A percentile compares a stretch with the other conserved stretches of the same genome.
Evolutionary conservation across 495 filamentous ascomycete species (phyloP).

Genomic region (Cairneyella variabilis): DNA sequence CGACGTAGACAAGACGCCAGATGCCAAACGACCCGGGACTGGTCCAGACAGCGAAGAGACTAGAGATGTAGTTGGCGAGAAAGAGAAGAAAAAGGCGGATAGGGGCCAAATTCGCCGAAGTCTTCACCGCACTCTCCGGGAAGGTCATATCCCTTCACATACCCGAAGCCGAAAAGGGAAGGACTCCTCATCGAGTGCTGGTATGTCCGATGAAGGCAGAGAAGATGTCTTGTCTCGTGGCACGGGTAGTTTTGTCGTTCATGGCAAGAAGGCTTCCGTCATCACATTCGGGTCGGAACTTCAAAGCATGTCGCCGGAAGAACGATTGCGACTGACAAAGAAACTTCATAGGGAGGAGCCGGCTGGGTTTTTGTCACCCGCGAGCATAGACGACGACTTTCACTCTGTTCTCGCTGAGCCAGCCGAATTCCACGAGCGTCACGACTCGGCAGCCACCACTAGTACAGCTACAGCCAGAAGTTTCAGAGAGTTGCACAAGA

Average conservation of each 20-base stretch:
- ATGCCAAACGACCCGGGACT: slow-evolving; percentile 13
- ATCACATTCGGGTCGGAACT: slow-evolving; percentile 92
- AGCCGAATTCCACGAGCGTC: slow-evolving; percentile 36
- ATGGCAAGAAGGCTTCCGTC: slow-evolving; percentile 96
- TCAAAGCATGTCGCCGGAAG: slow-evolving; percentile 75
- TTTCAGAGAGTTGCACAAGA: slow-evolving; percentile 47
- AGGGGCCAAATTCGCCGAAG: slow-evolving; percentile 67
- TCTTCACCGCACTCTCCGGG: slow-evolving; percentile 89
- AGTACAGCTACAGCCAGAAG: slow-evolving; percentile 53
- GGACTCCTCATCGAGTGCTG: slow-evolving; percentile 62
- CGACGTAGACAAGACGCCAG: slow-evolving; percentile 19
- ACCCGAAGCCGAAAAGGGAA: slow-evolving; percentile 72
- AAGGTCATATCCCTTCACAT: slow-evolving; percentile 63
- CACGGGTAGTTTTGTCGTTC: slow-evolving; percentile 86
- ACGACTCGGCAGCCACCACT: slow-evolving; percentile 49
- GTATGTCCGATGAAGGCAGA: slow-evolving; percentile 59
- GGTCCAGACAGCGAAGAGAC: slow-evolving; percentile 23
- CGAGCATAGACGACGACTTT: slow-evolving; percentile 32
- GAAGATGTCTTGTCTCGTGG: slow-evolving; percentile 71
- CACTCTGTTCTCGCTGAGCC: slow-evolving; percentile 32
- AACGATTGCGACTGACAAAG: slow-evolving; percentile 51
- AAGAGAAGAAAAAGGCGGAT: slow-evolving; percentile 44
- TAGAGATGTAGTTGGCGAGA: slow-evolving; percentile 32
- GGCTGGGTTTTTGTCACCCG: not conserved
- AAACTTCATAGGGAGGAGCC: slow-evolving; percentile 21